phyloP scores from a whole-genome alignment of 208 protist species.

The Acanthamoeba royreba region DNA sequence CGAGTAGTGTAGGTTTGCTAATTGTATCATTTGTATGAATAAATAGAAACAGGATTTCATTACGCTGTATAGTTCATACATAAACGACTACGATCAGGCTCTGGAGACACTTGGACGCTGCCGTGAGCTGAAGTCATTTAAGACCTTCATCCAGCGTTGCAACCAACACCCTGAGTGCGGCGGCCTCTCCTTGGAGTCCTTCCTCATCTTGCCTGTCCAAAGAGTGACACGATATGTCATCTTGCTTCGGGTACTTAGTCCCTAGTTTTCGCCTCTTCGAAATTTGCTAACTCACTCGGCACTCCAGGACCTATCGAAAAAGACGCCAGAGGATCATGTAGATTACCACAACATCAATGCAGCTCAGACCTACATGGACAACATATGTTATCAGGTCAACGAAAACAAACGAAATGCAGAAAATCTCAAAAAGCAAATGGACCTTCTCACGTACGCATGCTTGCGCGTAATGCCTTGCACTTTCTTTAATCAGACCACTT shows the following conservation, averaged over 20 bases:
- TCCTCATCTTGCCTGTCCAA: conserved; percentile 19
- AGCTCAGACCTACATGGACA: conserved; percentile 25
- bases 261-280: not conserved
- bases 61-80: not conserved
- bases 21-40: not conserved
- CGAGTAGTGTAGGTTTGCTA: not conserved
- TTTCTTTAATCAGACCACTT: not conserved
- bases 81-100: conserved; percentile 30
- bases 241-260: not conserved
- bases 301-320: not conserved
- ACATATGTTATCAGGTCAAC: not conserved
- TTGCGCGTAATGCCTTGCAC: not conserved
- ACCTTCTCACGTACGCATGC: not conserved
- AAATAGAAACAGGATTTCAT: conserved; percentile 19
- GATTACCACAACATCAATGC: conserved; percentile 7
- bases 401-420: conserved; percentile 15
- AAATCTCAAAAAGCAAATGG: conserved; percentile 41
- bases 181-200: not conserved
- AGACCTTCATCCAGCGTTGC: not conserved
- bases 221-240: conserved; percentile 8
- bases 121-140: not conserved
- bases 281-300: not conserved
- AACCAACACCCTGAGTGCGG: conserved; percentile 26
- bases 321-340: not conserved
- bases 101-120: conserved; percentile 4